These are phyloP conservation scores for Diplocarpon mali DNA, from an alignment of 2,329 filamentous ascomycete species.

Conservation along the genomic window DNA sequence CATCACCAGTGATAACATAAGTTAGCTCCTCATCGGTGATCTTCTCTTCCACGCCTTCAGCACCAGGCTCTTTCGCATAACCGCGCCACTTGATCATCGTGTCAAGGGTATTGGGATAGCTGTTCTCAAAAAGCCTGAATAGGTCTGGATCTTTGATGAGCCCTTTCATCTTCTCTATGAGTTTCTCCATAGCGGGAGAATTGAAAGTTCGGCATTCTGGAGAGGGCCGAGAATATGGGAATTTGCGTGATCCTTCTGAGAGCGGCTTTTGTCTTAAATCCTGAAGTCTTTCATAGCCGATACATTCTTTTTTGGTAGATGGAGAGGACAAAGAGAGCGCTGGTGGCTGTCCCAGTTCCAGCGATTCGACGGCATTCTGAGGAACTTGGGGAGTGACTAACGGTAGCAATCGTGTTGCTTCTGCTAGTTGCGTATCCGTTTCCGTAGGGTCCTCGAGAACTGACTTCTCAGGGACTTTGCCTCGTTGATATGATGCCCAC, in stretches of 20 bases:
- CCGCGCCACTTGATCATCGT: conserved; percentile 62
- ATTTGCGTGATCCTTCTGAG: conserved; percentile 51
- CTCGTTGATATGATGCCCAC: too few relatives aligned
- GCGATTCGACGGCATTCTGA: background rate
- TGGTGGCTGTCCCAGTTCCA: background rate
- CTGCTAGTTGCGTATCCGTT: background rate
- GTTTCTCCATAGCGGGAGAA: conserved; percentile 62
- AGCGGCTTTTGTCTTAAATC: conserved; percentile 13
- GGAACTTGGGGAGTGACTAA: background rate
- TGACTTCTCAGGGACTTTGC: too few relatives aligned
- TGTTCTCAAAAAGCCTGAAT: conserved; percentile 58
- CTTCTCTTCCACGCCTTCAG: conserved; percentile 10
- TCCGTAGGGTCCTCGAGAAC: background rate
- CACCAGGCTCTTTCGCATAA: conserved; percentile 36
- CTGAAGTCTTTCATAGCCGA: conserved; percentile 18
- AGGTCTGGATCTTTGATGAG: conserved; percentile 67
- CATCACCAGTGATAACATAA: conserved; percentile 45
- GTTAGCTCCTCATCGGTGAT: conserved; percentile 48
- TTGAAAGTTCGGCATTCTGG: conserved; percentile 71
- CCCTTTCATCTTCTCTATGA: conserved; percentile 59
- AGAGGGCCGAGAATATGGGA: conserved; percentile 71
- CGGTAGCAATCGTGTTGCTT: background rate
- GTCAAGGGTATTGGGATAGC: conserved; percentile 66
- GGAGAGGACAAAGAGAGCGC: background rate
- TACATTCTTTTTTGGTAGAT: conserved; percentile 10